Percentiles rank a stretch among this genome's conserved stretches.
phyloP scores from a whole-genome alignment of 2,329 filamentous ascomycete genomes.

The Lithohypha guttulata region DNA sequence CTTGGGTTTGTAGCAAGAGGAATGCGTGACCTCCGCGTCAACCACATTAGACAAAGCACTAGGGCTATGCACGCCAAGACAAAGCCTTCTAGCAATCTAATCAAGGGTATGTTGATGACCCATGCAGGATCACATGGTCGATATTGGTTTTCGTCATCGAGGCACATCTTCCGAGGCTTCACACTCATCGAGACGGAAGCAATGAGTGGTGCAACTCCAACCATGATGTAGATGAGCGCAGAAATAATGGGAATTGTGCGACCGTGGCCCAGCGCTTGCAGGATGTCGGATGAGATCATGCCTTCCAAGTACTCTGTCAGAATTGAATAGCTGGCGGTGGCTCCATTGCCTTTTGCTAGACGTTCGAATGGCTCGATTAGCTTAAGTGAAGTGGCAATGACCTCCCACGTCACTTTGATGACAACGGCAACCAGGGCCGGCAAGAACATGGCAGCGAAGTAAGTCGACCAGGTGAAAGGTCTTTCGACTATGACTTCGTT shows the following conservation, averaged over 20 bases:
- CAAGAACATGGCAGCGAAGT: slow-evolving; percentile 4
- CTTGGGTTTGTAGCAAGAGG: slow-evolving; percentile 13
- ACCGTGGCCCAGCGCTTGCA: neutral
- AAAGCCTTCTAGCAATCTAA: slow-evolving; percentile 8
- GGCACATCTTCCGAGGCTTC: slow-evolving; percentile 7
- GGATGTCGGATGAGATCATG: slow-evolving; percentile 5
- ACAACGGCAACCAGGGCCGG: slow-evolving; percentile 6
- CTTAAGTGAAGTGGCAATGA: slow-evolving; percentile 11
- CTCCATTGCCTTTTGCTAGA: slow-evolving; percentile 9
- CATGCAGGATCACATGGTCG: slow-evolving; percentile 12
- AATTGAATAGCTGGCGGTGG: slow-evolving; percentile 10
- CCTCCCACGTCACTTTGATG: slow-evolving; percentile 9
- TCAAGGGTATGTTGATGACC: slow-evolving; percentile 10
- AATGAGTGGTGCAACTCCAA: slow-evolving; percentile 7
- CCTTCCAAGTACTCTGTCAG: slow-evolving; percentile 11
- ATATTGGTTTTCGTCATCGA: neutral
- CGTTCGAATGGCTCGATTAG: slow-evolving; percentile 17
- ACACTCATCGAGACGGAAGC: slow-evolving; percentile 11
- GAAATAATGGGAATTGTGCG: slow-evolving; percentile 8
- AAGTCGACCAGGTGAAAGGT: neutral
- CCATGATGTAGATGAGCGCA: slow-evolving; percentile 6
- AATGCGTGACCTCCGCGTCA: slow-evolving; percentile 5
- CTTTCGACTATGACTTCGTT: neutral
- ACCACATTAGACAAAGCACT: slow-evolving; percentile 8
- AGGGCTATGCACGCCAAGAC: slow-evolving; percentile 6